Evolutionary conservation across 306 rosid genomes (phyloP), one percentile per base, ranked within the genome.

Genomic region (Pyrus pyrifolia): DNA sequence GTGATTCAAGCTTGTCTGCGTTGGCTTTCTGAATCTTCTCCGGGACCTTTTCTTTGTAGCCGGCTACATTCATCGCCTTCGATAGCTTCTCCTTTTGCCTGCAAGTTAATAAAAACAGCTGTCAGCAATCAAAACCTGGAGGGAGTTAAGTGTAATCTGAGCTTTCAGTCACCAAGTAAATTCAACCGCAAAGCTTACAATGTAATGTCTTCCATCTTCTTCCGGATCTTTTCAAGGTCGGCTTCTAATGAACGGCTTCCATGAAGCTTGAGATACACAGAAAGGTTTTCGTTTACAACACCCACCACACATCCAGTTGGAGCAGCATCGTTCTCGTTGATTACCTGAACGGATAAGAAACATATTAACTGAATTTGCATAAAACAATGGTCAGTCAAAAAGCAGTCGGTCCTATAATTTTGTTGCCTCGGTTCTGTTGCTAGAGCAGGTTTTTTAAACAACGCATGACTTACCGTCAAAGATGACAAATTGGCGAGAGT

Each of bases 401-500:
- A 4, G 29, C 7, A 58, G 27, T 58, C 23, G 14, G 23, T 11
- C 30, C 63, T 4, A 58, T 58, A 58, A 11, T 58, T 58, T 58
- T 11, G 63, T 58, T 58, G 29, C 17, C 29, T 51, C 42, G 2
- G 2, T 38, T 38, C 55, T 51, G 55, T 51, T 61, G 78, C 19
- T 45, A 35, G 21, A 42, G 46, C 18, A 5, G 17, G 4, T 21
- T 19, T 4, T 11, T 13, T 11, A 44, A 31, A 75, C 23, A 23
- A 40, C 65, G 4, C 22, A 21, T 1, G 15, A 70, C 72, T 40
- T 75, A 93, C 97, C 0, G 79, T 82, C 81, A 92, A 72, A 73
- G 96, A 86, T 52, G 96, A 88, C 69, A 92, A 60, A 87, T 88
- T 92, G 64, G 97, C 97, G 25, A 92, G 88, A 63, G 97, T 87